Conservation (phyloP, 179 eudicot genomes). For the Spergularia azorica region DNA sequence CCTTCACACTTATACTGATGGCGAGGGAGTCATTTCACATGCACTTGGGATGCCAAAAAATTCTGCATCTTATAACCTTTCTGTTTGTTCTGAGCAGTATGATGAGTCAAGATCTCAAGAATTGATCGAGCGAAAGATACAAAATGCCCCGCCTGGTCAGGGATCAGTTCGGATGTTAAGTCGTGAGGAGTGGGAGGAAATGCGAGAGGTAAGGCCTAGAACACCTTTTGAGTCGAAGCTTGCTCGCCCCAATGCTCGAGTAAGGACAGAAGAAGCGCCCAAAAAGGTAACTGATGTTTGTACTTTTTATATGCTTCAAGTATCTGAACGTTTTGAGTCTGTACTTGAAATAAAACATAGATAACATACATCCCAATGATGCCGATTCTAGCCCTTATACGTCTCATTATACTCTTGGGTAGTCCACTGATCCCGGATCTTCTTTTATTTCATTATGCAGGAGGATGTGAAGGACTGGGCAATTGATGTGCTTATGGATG, state of each 20-base stretch:
- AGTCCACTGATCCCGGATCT: conserved; percentile 1
- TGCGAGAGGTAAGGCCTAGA: conserved; percentile 82
- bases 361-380: no score
- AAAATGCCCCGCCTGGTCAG: conserved; percentile 82
- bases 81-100: conserved; percentile 43
- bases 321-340: not conserved
- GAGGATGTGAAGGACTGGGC: conserved; percentile 93
- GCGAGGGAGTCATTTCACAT: not conserved
- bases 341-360: no score
- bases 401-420: no score
- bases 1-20: not conserved
- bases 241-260: conserved; percentile 85
- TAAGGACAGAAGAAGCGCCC: conserved; percentile 70
- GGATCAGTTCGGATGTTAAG: conserved; percentile 90
- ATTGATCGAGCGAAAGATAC: conserved; percentile 66
- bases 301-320: not conserved
- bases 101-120: conserved; percentile 89
- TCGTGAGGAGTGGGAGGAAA: conserved; percentile 88
- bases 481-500: conserved; percentile 78
- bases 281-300: conserved; percentile 47
- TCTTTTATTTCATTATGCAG: conserved; percentile 39
- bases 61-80: not conserved
- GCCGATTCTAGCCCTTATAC: no score
- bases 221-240: conserved; percentile 96
- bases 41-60: no score